Percentiles rank a stretch among this genome's conserved stretches.
phyloP scores from a whole-genome alignment of 108 stramenopile species.

The Nannochloropsis oceanica region DNA sequence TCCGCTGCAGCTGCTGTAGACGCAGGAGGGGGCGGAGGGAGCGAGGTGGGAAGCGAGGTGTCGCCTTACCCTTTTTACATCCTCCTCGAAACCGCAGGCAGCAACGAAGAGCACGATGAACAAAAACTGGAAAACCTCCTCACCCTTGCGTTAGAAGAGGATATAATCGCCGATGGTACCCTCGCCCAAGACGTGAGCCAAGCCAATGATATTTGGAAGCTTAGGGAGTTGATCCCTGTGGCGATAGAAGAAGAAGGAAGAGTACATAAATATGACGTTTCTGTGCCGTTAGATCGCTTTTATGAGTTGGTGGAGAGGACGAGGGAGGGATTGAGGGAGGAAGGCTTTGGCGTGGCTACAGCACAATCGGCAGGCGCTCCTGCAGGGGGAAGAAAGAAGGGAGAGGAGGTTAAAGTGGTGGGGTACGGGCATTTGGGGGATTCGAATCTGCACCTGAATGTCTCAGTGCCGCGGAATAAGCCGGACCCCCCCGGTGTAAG shows the following conservation, averaged over 20 bases:
- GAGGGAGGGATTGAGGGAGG: slow-evolving; percentile 24
- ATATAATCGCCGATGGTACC: slow-evolving; percentile 53
- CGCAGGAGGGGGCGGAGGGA: background rate
- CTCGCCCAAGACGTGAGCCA: slow-evolving; percentile 62
- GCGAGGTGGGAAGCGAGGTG: background rate
- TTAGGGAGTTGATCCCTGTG: slow-evolving; percentile 33
- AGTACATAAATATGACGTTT: slow-evolving; percentile 85
- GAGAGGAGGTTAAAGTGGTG: slow-evolving; percentile 4
- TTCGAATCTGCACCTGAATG: slow-evolving; percentile 88
- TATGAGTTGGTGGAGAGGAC: slow-evolving; percentile 50
- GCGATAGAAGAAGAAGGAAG: slow-evolving; percentile 43
- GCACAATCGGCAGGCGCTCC: too few species aligned
- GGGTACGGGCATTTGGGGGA: slow-evolving; percentile 79
- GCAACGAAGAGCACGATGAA: slow-evolving; percentile 53
- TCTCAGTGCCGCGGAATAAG: slow-evolving; percentile 19
- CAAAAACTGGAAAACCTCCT: slow-evolving; percentile 67
- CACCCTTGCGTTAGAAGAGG: slow-evolving; percentile 41
- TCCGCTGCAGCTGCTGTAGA: background rate
- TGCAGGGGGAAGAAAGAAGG: background rate
- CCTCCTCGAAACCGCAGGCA: slow-evolving; percentile 78
- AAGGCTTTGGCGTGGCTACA: background rate
- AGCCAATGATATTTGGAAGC: slow-evolving; percentile 31
- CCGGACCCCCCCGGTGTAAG: background rate
- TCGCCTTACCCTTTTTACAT: slow-evolving; percentile 44
- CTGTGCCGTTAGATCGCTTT: slow-evolving; percentile 55